Conservation (phyloP, 1,139 yeast species). For the Suhomyces terraborum region DNA sequence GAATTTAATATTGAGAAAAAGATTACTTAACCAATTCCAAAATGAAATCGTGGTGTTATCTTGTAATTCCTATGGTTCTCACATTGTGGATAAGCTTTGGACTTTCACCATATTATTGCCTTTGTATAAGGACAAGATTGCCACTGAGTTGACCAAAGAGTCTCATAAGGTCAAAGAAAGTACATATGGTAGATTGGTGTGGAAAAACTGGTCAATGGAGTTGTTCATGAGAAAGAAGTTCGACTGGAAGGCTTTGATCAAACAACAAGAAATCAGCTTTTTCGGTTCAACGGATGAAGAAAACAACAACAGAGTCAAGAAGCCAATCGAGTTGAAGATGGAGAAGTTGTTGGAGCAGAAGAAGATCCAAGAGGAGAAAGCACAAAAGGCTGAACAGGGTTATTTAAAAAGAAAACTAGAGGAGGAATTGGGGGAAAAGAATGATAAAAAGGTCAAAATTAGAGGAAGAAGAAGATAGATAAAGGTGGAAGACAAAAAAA, state of each 20-base stretch:
- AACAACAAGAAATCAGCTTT: slow-evolving; percentile 64
- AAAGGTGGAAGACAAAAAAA: no score
- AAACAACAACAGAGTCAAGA: slow-evolving; percentile 28
- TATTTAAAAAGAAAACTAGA: slow-evolving; percentile 22
- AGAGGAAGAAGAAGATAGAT: slow-evolving; percentile 15
- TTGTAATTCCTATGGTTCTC: slow-evolving; percentile 90
- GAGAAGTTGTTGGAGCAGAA: slow-evolving; percentile 41
- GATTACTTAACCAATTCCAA: slow-evolving; percentile 68
- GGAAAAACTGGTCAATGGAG: slow-evolving; percentile 95
- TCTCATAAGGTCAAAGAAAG: slow-evolving; percentile 77
- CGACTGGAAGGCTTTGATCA: slow-evolving; percentile 80
- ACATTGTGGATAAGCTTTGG: slow-evolving; percentile 86
- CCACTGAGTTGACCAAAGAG: slow-evolving; percentile 62
- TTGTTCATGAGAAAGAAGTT: slow-evolving; percentile 68
- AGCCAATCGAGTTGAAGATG: slow-evolving; percentile 49
- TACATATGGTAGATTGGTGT: slow-evolving; percentile 83
- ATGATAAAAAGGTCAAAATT: slow-evolving; percentile 8
- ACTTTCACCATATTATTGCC: slow-evolving; percentile 72
- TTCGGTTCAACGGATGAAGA: slow-evolving; percentile 28
- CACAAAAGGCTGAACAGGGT: slow-evolving; percentile 16
- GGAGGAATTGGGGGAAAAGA: slow-evolving; percentile 16
- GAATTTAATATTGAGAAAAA: slow-evolving; percentile 59
- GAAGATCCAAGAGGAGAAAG: slow-evolving; percentile 31
- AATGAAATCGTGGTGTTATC: slow-evolving; percentile 59
- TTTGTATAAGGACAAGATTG: slow-evolving; percentile 85